Conservation (phyloP, 441 rosid species). For the Breynia disticha region DNA sequence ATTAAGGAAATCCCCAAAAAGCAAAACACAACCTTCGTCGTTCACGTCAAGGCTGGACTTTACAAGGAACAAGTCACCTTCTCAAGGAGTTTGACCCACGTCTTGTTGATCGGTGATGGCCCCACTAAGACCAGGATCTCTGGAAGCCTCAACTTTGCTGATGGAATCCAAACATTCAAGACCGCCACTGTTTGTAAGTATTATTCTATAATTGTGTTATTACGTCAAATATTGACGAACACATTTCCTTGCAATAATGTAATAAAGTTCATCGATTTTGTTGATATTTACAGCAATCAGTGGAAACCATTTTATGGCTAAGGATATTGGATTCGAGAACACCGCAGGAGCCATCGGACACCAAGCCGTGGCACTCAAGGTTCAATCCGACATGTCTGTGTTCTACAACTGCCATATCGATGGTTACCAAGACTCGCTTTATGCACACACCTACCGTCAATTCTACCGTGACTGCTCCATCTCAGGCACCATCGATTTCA, state of each 20-base stretch:
- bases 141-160: conserved; percentile 35
- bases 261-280: too few species aligned
- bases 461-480: conserved; percentile 71
- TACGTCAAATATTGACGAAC: background rate
- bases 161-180: conserved; percentile 39
- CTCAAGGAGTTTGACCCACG: conserved; percentile 22
- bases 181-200: conserved; percentile 57
- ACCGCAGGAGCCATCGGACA: conserved; percentile 55
- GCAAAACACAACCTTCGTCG: conserved; percentile 28
- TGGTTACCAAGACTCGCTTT: conserved; percentile 73
- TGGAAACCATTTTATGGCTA: conserved; percentile 55
- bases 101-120: conserved; percentile 73
- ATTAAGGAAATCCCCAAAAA: conserved; percentile 30
- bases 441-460: conserved; percentile 59
- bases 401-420: conserved; percentile 53
- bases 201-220: background rate
- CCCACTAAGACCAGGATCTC: conserved; percentile 53
- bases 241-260: background rate
- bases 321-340: conserved; percentile 69
- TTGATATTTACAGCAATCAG: conserved; percentile 25
- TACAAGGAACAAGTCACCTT: conserved; percentile 49
- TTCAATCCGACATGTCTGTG: conserved; percentile 41
- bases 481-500: conserved; percentile 64
- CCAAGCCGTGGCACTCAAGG: conserved; percentile 72
- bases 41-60: conserved; percentile 60